Conservation (phyloP, 192 early-diverging fungal species). For the Coemansia sp. region DNA sequence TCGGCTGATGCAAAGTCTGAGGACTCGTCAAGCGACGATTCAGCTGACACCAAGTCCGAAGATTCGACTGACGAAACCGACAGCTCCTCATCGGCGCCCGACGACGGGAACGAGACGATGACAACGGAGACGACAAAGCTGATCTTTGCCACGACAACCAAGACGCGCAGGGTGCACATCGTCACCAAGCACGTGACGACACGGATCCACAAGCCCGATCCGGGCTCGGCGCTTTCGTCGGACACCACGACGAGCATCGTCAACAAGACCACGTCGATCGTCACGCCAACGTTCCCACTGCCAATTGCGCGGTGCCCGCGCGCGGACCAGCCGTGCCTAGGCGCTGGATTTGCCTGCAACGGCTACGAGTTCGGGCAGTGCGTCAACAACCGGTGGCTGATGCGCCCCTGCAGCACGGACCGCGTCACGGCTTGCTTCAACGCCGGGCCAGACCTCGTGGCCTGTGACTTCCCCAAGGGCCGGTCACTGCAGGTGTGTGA, state of each 20-base stretch:
- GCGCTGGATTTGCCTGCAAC: constrained; percentile 49
- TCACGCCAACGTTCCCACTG: constrained; percentile 49
- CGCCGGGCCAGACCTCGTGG: constrained; percentile 38
- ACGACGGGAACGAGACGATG: constrained; percentile 47
- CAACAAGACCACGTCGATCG: constrained; percentile 44
- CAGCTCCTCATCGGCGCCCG: too few species aligned
- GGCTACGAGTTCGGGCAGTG: constrained; percentile 57
- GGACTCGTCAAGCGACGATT: too few species aligned
- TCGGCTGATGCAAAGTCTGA: too few species aligned
- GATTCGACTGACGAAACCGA: not conserved
- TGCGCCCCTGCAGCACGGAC: constrained; percentile 54
- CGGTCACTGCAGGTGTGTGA: constrained; percentile 51
- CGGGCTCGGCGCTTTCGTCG: not conserved
- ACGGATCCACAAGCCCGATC: not conserved
- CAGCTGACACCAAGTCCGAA: not conserved
- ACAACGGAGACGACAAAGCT: constrained; percentile 47
- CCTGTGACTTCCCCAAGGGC: constrained; percentile 55
- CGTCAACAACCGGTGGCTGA: constrained; percentile 53
- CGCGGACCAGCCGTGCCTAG: constrained; percentile 47
- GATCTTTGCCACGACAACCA: constrained; percentile 28
- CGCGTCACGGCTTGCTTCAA: constrained; percentile 51
- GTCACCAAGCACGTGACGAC: constrained; percentile 33
- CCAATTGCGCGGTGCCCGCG: constrained; percentile 43
- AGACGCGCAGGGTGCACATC: constrained; percentile 35
- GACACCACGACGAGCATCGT: constrained; percentile 7